These are phyloP conservation scores for Metroxylon sagu DNA, from an alignment of 176 grass and related monocot species.

Conservation along the genomic window DNA sequence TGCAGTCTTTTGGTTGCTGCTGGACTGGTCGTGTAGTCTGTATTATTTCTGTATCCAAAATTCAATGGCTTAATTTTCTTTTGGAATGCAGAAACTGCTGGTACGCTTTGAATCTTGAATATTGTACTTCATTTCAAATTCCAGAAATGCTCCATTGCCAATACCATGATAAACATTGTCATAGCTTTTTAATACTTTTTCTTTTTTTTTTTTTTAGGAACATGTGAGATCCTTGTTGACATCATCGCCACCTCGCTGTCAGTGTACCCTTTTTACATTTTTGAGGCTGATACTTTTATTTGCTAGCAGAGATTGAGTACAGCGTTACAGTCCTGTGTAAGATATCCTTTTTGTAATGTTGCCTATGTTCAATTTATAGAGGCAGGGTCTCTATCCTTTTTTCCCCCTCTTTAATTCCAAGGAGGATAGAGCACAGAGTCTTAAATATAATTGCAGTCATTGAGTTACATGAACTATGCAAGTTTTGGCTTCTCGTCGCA, in stretches of 20 bases:
- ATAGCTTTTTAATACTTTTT: slow-evolving; percentile 2
- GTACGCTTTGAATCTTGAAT: not conserved
- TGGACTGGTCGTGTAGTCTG: not conserved
- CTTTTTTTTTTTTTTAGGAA: slow-evolving; percentile 12
- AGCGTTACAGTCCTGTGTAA: slow-evolving; percentile 27
- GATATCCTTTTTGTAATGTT: slow-evolving; percentile 33
- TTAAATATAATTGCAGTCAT: too few relatives aligned
- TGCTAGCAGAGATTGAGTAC: slow-evolving; percentile 6
- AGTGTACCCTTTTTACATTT: slow-evolving; percentile 4
- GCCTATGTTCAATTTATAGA: slow-evolving; percentile 3
- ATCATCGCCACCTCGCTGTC: slow-evolving; percentile 12
- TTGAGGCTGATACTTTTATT: slow-evolving; percentile 21
- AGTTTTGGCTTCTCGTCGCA: too few relatives aligned
- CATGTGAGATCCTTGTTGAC: slow-evolving; percentile 1
- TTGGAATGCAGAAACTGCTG: slow-evolving; percentile 2
- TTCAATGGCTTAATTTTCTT: not conserved
- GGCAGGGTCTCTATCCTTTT: not conserved
- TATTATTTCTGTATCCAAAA: not conserved
- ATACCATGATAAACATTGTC: not conserved
- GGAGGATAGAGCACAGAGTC: too few relatives aligned
- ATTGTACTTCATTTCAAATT: slow-evolving; percentile 6
- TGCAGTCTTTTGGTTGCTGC: slow-evolving; percentile 12
- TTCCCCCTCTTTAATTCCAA: not conserved
- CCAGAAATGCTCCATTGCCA: not conserved
- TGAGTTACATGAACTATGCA: too few relatives aligned